These are phyloP conservation scores for Epichloe coenophiala DNA, from an alignment of 2,329 filamentous ascomycete species.

Conservation along the genomic window DNA sequence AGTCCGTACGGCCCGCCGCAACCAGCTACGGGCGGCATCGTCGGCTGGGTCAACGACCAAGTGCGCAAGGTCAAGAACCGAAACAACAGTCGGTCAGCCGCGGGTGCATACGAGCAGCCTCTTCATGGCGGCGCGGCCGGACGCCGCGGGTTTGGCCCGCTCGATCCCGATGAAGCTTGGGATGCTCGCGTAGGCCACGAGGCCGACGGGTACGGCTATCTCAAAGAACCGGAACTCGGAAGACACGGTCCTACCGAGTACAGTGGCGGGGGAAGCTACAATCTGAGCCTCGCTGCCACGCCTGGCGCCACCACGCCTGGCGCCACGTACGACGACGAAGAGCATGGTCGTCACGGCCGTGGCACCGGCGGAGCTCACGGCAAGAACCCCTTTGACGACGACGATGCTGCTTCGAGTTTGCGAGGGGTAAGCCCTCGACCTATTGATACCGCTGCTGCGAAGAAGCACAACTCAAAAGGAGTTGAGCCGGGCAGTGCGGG, in stretches of 20 bases:
- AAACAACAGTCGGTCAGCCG: slow-evolving; percentile 51
- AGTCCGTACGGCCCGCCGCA: slow-evolving; percentile 36
- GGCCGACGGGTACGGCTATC: slow-evolving; percentile 54
- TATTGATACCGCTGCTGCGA: slow-evolving; percentile 35
- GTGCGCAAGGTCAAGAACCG: slow-evolving; percentile 49
- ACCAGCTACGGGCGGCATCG: slow-evolving; percentile 46
- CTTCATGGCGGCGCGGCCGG: slow-evolving; percentile 27
- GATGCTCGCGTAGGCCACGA: slow-evolving; percentile 66
- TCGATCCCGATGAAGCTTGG: slow-evolving; percentile 80
- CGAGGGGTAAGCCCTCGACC: slow-evolving; percentile 62
- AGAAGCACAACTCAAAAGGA: slow-evolving; percentile 11
- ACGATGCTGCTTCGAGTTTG: slow-evolving; percentile 46
- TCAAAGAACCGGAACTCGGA: slow-evolving; percentile 66
- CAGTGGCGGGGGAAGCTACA: slow-evolving; percentile 29
- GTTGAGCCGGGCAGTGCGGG: slow-evolving; percentile 13
- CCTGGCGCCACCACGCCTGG: slow-evolving; percentile 20
- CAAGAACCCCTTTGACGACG: slow-evolving; percentile 58
- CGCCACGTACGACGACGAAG: slow-evolving; percentile 17
- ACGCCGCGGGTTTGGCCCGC: slow-evolving; percentile 47
- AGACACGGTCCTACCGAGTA: slow-evolving; percentile 19
- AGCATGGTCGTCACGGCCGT: slow-evolving; percentile 24
- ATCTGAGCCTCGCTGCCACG: slow-evolving; percentile 32
- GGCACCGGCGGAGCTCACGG: neutral
- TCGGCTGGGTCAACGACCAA: slow-evolving; percentile 61
- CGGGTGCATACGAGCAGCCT: slow-evolving; percentile 59